Evolutionary conservation across 2,329 filamentous ascomycete genomes (phyloP), one percentile per base, ranked within the genome.

Genomic region (Pleochaeta shiraiana): DNA sequence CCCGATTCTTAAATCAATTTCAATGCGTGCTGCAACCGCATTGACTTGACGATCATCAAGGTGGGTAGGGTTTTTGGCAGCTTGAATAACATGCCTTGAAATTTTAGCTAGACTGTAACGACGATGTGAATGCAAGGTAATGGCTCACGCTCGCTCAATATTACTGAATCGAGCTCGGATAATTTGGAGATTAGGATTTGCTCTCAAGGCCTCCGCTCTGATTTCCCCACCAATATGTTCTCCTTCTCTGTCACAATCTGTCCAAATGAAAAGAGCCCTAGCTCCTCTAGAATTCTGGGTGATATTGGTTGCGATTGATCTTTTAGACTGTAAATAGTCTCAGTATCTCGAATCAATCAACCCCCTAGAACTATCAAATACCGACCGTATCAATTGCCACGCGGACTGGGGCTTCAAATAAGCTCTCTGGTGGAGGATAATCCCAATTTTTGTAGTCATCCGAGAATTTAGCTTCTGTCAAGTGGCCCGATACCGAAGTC

Each of bases 191-290:
- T 78, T 77, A 11, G 79, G 75, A 68, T 96, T 97, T 11, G 82
- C 85, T 70, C 84, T 83, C 59, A 79, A 77, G 4, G 93, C 93
- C 65, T 92, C 86, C 63, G 87, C 82, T 55, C 90, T 85, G 66
- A 98, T 92, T 74, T 98, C 92, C 45, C 87, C 81, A 6, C 93
- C 93, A 69, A 98, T 98, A 72, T 97, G 88, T 74, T 98, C 93
- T 39, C 93, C 93, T 78, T 98, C 93, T 64, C 91, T 84, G 78
- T 98, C 93, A 75, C 93, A 97, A 79, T 98, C 93, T 0, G 93
- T 98, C 93, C 93, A 98, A 70, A 98, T 96, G 74, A 95, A 92
- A 34, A 98, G 79, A 14, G 85, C 83, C 64, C 79, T 81, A n/a
- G 84, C 80, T 72, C 81, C 81, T 66, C 81, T 81, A 21, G 93